These are phyloP conservation scores for Insectozyma bohioensis DNA, from an alignment of 1,139 yeast species.

Conservation along the genomic window DNA sequence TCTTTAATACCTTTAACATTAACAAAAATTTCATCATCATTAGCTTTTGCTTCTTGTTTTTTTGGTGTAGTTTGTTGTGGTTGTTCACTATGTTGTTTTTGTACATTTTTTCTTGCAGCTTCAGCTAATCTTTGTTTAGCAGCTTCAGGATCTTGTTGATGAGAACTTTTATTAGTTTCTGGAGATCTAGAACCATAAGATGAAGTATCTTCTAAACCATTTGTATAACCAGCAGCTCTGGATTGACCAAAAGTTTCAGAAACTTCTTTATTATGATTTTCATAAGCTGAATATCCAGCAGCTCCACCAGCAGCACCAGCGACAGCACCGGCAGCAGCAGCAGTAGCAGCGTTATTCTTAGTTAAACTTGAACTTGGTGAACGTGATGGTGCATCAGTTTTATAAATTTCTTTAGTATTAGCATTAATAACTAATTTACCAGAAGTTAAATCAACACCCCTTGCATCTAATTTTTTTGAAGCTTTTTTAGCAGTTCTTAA, in stretches of 20 bases:
- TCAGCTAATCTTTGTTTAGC: slow-evolving; percentile 14
- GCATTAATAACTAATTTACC: slow-evolving; percentile 40
- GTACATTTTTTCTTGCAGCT: slow-evolving; percentile 13
- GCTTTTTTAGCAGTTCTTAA: slow-evolving; percentile 37
- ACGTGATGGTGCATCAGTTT: slow-evolving; percentile 9
- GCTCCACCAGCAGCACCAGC: slow-evolving; percentile 12
- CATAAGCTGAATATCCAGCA: slow-evolving; percentile 5
- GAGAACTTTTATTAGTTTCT: too few relatives aligned
- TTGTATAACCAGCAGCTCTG: slow-evolving; percentile 16
- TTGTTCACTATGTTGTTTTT: slow-evolving; percentile 3
- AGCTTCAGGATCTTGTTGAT: too few relatives aligned
- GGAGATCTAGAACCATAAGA: slow-evolving; percentile 4
- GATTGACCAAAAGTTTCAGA: slow-evolving; percentile 12
- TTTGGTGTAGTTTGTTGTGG: slow-evolving; percentile 3
- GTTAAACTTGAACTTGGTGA: background rate
- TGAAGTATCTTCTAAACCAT: slow-evolving; percentile 10
- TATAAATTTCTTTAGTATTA: slow-evolving; percentile 31
- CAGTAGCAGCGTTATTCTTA: background rate
- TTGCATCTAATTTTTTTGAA: slow-evolving; percentile 30
- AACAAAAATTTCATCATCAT: slow-evolving; percentile 21
- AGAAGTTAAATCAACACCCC: slow-evolving; percentile 37
- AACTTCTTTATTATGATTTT: background rate
- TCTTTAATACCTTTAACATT: slow-evolving; percentile 33
- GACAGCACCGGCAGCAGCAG: slow-evolving; percentile 1
- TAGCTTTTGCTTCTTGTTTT: slow-evolving; percentile 1